phyloP scores from a whole-genome alignment of 2,329 filamentous ascomycete species.

The Aureobasidium melanogenum region DNA sequence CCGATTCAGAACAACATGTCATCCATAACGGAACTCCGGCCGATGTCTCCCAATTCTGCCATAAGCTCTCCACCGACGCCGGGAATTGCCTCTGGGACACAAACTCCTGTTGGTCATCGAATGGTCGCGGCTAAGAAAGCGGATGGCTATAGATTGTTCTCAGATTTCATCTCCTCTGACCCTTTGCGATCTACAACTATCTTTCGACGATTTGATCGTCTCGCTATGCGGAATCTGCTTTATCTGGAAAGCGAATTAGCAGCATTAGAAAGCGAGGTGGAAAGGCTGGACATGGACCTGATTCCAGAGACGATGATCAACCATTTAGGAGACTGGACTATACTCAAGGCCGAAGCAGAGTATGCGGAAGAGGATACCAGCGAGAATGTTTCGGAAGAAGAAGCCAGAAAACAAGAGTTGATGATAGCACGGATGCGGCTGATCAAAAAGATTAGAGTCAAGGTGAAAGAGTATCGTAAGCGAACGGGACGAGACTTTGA shows the following conservation, averaged over 20 bases:
- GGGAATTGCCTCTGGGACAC: not conserved
- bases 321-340: not conserved
- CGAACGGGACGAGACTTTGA: not conserved
- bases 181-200: slow-evolving; percentile 1
- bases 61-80: not conserved
- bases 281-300: not conserved
- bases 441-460: not conserved
- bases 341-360: not conserved
- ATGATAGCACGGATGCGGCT: slow-evolving; percentile 2
- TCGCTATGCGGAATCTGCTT: slow-evolving; percentile 6
- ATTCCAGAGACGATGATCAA: not conserved
- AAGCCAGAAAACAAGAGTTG: not conserved
- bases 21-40: not conserved
- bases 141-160: slow-evolving; percentile 4
- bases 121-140: not conserved
- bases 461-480: slow-evolving; percentile 12
- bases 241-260: slow-evolving; percentile 10
- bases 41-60: not conserved
- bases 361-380: not conserved
- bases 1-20: not conserved
- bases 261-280: slow-evolving; percentile 2
- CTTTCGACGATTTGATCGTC: slow-evolving; percentile 5
- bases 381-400: not conserved
- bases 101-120: not conserved
- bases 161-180: not conserved